Evolutionary conservation across 2,329 filamentous ascomycete genomes (phyloP).

Genomic region (Botrytis fragariae): DNA sequence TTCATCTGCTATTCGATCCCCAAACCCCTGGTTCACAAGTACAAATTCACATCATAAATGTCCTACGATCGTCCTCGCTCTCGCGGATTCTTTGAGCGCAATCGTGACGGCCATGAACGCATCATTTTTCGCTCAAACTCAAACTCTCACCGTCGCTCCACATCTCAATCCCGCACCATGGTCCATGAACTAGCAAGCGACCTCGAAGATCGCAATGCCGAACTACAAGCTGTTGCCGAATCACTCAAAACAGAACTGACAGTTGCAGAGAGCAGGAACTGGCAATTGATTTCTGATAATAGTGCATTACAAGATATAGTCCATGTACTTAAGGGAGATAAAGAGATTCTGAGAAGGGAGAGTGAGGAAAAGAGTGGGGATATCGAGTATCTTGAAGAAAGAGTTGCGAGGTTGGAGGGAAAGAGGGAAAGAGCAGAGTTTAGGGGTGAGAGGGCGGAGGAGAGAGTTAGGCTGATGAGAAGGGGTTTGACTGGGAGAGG

Average conservation of each 20-base stretch:
- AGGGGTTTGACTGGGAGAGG: not conserved
- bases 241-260: not conserved
- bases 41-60: not conserved
- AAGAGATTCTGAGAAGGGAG: not conserved
- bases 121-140: not conserved
- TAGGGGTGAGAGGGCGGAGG: not conserved
- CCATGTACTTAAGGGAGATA: not conserved
- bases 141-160: not conserved
- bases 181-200: not conserved
- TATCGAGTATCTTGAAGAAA: not conserved
- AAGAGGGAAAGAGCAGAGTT: not conserved
- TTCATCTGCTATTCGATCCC: not conserved
- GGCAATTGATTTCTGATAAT: not conserved
- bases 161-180: not conserved
- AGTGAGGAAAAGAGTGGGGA: not conserved
- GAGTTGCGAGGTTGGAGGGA: not conserved
- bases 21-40: rapidly evolving
- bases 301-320: not conserved
- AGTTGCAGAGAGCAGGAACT: not conserved
- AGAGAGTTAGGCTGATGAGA: constrained; percentile 6
- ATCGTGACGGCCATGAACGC: not conserved
- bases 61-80: not conserved
- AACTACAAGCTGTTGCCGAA: not conserved
- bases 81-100: not conserved
- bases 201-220: constrained; percentile 5